phyloP scores from a whole-genome alignment of 306 rosid genomes.

The Vicia sativa region DNA sequence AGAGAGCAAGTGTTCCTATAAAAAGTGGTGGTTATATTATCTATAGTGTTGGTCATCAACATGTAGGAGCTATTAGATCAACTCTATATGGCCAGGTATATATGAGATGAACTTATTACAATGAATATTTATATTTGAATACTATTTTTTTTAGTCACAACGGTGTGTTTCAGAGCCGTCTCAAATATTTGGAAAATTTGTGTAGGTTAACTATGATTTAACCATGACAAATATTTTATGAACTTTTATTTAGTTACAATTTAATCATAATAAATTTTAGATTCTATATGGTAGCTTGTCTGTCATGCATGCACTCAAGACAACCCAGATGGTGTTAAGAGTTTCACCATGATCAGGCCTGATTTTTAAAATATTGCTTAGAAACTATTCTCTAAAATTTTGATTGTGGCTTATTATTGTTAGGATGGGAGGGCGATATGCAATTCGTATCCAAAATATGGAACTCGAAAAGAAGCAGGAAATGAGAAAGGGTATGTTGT shows the following conservation, averaged over 20 bases:
- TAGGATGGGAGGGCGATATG: conserved; percentile 77
- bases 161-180: no score
- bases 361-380: no score
- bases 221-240: no score
- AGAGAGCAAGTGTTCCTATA: conserved; percentile 42
- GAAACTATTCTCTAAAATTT: not conserved
- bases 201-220: no score
- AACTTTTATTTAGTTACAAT: no score
- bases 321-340: no score
- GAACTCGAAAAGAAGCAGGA: conserved; percentile 67
- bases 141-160: no score
- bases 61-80: conserved; percentile 58
- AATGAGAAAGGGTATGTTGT: conserved; percentile 75
- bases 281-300: no score
- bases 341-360: no score
- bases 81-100: conserved; percentile 65
- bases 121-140: not conserved
- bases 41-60: conserved; percentile 78
- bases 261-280: no score
- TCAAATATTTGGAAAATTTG: no score
- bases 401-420: not conserved
- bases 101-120: not conserved
- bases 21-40: conserved; percentile 59
- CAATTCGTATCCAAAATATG: conserved; percentile 66
- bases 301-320: no score